Conservation (phyloP, 148 eudicot genomes). For the Persicaria maculosa region DNA sequence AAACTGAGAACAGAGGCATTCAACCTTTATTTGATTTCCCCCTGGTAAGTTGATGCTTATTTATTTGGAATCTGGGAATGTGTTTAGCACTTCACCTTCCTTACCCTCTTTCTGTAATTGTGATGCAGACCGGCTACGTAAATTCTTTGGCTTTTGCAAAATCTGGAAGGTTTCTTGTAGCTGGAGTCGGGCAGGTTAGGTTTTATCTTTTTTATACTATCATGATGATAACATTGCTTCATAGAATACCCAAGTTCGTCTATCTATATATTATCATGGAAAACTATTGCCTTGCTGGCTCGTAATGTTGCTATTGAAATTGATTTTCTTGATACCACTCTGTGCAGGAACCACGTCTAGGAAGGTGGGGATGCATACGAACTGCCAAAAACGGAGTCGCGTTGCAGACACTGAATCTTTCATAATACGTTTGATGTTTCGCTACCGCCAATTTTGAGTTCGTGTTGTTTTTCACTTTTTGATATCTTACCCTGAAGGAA, state of each 20-base stretch:
- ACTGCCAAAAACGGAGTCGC: constrained; percentile 69
- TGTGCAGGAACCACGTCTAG: constrained; percentile 88
- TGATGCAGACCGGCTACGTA: constrained; percentile 66
- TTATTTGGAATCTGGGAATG: no score
- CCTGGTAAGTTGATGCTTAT: constrained; percentile 41
- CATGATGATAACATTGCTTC: not conserved
- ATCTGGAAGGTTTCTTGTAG: constrained; percentile 82
- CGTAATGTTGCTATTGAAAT: not conserved
- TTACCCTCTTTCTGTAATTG: not conserved
- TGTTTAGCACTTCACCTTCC: not conserved
- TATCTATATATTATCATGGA: not conserved
- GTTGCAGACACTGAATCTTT: constrained; percentile 56
- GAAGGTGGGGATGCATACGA: constrained; percentile 79
- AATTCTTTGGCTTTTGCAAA: constrained; percentile 90
- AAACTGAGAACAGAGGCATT: constrained; percentile 11
- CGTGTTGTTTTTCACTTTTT: no score
- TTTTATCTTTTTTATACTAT: not conserved
- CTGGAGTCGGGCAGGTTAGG: constrained; percentile 92
- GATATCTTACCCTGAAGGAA: not conserved
- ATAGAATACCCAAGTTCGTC: not conserved
- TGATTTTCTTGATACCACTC: not conserved
- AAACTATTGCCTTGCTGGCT: not conserved
- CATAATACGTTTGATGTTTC: constrained; percentile 19
- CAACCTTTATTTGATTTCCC: constrained; percentile 73
- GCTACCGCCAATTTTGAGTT: constrained; percentile 1